phyloP scores from a whole-genome alignment of 345 rosid species.

The Nasturtium officinale region DNA sequence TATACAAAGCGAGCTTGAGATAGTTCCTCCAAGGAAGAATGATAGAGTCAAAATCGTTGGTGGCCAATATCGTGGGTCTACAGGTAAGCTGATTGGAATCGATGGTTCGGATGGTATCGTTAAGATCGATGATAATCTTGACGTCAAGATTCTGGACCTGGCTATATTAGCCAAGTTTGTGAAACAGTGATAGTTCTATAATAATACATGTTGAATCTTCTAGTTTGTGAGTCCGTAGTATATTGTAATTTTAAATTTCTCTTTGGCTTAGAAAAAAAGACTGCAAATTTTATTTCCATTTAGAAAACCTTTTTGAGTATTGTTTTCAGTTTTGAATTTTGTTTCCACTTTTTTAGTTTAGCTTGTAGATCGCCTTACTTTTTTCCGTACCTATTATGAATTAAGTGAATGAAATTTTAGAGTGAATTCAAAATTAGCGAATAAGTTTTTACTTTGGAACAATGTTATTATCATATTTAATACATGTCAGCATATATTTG shows the following conservation, averaged over 20 bases:
- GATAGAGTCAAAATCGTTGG: slow-evolving; percentile 90
- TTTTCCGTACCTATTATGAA: neutral
- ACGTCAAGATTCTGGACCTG: slow-evolving; percentile 86
- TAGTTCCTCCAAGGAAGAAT: slow-evolving; percentile 70
- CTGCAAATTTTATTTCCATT: neutral
- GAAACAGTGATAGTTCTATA: slow-evolving; percentile 24
- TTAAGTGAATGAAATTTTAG: neutral
- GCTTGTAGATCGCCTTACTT: neutral
- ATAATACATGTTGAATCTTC: neutral
- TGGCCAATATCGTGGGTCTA: slow-evolving; percentile 76
- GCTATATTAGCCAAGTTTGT: slow-evolving; percentile 69
- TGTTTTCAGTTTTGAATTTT: neutral
- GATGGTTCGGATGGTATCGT: slow-evolving; percentile 91
- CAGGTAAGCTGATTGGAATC: slow-evolving; percentile 89
- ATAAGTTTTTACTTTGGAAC: no score
- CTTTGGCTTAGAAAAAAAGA: slow-evolving; percentile 18
- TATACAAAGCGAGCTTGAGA: slow-evolving; percentile 60
- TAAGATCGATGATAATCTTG: slow-evolving; percentile 80
- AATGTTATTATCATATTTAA: no score
- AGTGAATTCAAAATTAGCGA: no score
- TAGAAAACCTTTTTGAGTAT: neutral
- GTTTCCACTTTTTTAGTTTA: neutral
- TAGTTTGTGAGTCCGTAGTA: slow-evolving; percentile 5
- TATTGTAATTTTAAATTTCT: slow-evolving; percentile 14
- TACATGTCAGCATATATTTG: no score